Base-by-base conservation (phyloP, 148 eudicot species). In the Pouteria glomerata region DNA sequence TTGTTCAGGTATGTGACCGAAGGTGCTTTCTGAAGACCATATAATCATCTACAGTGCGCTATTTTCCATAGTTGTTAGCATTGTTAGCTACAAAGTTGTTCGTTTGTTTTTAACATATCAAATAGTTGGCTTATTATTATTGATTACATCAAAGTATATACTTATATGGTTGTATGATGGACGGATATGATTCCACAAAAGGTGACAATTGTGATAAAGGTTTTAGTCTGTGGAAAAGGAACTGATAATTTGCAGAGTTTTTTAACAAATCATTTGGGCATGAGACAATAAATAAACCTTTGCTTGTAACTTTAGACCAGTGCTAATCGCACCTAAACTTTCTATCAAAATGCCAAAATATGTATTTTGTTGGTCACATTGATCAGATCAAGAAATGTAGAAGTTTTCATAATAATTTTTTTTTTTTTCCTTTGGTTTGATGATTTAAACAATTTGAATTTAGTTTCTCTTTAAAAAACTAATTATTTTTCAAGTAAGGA, bases 1-100 rank as follows among this genome's bases (percentile, higher is more conserved):
- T 88, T 69, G 81, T 88, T 78, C 93, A 88, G 91, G 97, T 88
- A 63, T 31, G 74, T 52, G 47, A 53, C 30, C 8, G 19, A 31
- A 4, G 26, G n/a, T 50, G 8, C 31, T 63, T 63, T 63, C 52
- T n/a, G 1, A n/a, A 42, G 1, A 16, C 8, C n/a, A 44, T 42
- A 1, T 8, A 37, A 34, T 51, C 27, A 6, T 21, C 29, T 0
- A 23, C 1, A 33, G 44, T 68, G n/a, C 18, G 12, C 12, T 33
- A 8, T 30, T 48, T 27, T 66, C 10, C 1, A 4, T 8, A 42
- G 37, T 15, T 26, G 6, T 44, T 27, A 21, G 18, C 21, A 18
- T 3, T 15, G 33, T 42, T 44, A n/a, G 13, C 27, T 39, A 23
- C 68, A 24, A 14, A 30, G 26, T 44, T 41, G 68, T 41, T 64